Conservation (phyloP, 1,284 basidiomycete genomes). For the Boletellus deceptivus region DNA sequence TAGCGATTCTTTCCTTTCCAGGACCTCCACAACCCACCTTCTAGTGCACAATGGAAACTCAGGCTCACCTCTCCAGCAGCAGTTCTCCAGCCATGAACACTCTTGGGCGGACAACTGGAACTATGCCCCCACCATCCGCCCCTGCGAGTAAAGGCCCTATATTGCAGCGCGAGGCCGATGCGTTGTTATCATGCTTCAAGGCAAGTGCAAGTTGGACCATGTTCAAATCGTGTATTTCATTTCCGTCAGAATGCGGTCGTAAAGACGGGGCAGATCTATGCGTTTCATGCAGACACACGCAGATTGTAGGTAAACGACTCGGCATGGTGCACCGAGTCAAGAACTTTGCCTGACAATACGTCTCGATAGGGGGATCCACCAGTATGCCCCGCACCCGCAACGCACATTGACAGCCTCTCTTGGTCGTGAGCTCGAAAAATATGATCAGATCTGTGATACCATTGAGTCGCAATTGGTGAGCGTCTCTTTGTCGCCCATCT, state of each 20-base stretch:
- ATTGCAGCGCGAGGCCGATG: constrained; percentile 62
- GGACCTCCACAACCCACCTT: constrained; percentile 4
- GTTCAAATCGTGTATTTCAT: neutral
- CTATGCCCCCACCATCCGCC: constrained; percentile 62
- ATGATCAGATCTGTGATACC: constrained; percentile 72
- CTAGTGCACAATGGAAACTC: constrained; percentile 14
- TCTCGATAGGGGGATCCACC: constrained; percentile 48
- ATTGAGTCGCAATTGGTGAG: constrained; percentile 69
- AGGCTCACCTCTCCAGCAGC: constrained; percentile 20
- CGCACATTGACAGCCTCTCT: constrained; percentile 58
- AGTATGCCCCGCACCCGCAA: constrained; percentile 62
- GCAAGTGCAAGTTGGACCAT: constrained; percentile 32
- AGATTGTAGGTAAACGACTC: constrained; percentile 49
- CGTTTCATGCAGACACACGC: constrained; percentile 61
- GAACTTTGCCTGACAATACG: neutral
- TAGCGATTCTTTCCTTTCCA: constrained; percentile 13
- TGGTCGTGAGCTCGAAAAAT: constrained; percentile 70
- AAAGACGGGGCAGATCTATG: constrained; percentile 66
- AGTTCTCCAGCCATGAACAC: constrained; percentile 15
- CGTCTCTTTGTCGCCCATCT: constrained; percentile 5
- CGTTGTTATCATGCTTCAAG: constrained; percentile 55
- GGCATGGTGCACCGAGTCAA: neutral
- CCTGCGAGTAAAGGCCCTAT: constrained; percentile 46
- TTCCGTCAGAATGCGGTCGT: constrained; percentile 55
- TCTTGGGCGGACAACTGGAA: constrained; percentile 14